Conservation (phyloP, 345 rosid genomes). For the Pistacia integerrima region DNA sequence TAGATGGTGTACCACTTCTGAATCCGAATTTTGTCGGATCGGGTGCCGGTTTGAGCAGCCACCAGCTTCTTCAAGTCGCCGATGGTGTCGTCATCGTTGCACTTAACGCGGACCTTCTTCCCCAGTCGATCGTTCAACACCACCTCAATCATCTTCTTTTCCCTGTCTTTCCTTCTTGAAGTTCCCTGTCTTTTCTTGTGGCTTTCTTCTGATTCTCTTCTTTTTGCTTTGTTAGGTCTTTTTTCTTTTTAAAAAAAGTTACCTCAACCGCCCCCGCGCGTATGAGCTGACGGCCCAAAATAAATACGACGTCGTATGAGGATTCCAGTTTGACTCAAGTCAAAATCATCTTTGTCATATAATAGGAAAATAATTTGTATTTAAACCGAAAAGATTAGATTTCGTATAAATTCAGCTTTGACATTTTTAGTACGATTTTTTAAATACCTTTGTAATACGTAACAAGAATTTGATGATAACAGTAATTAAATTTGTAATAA, state of each 20-base stretch:
- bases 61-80: conserved; percentile 85
- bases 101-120: conserved; percentile 79
- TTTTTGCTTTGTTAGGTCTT: background rate
- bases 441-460: too few species aligned
- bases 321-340: too few species aligned
- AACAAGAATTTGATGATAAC: too few species aligned
- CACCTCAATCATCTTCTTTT: conserved; percentile 65
- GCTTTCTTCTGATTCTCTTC: background rate
- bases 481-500: too few species aligned
- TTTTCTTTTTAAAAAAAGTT: background rate
- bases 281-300: too few species aligned
- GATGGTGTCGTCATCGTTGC: conserved; percentile 82
- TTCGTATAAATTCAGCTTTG: too few species aligned
- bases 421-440: too few species aligned
- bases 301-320: background rate
- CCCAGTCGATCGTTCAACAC: conserved; percentile 74
- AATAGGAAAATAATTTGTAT: too few species aligned
- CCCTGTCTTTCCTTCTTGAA: background rate
- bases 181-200: background rate
- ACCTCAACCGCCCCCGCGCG: background rate
- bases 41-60: conserved; percentile 70
- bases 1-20: conserved; percentile 71
- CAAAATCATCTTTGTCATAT: too few species aligned
- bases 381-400: too few species aligned
- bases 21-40: conserved; percentile 55